Evolutionary conservation across 2,329 filamentous ascomycete genomes (phyloP), one percentile per base, ranked within the genome.

Genomic region (Fusarium euwallaceae): DNA sequence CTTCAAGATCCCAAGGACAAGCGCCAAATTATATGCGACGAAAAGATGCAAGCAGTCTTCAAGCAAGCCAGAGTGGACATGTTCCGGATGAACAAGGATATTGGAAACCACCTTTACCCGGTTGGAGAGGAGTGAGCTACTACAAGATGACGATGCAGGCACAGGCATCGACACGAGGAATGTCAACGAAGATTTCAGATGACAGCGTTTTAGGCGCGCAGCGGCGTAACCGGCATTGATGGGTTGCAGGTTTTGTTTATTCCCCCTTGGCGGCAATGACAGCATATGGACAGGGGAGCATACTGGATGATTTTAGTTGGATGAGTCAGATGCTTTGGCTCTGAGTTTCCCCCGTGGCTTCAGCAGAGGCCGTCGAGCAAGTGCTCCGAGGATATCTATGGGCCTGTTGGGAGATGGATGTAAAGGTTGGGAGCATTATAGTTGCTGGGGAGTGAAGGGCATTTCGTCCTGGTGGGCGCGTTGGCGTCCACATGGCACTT

Each of bases 1-100:
- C 91, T 99, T 7, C 97, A 99, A 83, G 95, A 98, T 77, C 96
- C 95, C 0, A 91, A 83, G 74, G 96, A 99, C 85, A 96, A 95
- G 83, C 93, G 97, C 24, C 95, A 98, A 77, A 99, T 99, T 73
- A 87, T 91, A 32, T 99, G 97, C 84, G 97, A 99, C 83, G 94
- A 97, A 27, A 92, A 91, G 77, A 93, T 99, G 93, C 92, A 94
- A 70, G 93, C 93, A 8, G 93, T 99, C 9, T 99, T 99, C 86
- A 97, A 97, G 83, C 90, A 93, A 80, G 91, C 95, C 79, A 94
- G 90, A 79, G 93, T 99, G 60, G 95, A 98, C 84, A 99, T 99
- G 97, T 99, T 99, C 84, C 95, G 95, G 77, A 98, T 99, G 96
- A 98, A 98, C 87, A 98, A 98, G 87, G 90, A 98, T 17, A 91